Percentiles rank a stretch among this genome's conserved stretches.
Conservation (phyloP, 345 rosid species). For the Euphorbia pulcherrima region DNA sequence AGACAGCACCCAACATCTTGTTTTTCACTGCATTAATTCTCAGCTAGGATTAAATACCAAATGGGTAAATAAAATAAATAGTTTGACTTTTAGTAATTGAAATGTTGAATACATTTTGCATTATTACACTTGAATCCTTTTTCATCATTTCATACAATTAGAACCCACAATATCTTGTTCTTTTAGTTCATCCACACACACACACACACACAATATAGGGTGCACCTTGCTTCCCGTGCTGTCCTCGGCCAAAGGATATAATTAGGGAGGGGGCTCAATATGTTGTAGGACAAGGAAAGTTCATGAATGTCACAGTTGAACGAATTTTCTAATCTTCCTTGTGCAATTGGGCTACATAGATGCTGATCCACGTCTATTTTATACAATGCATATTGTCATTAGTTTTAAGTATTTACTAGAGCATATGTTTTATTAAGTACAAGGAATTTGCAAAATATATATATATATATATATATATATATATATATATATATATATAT, state of each 20-base stretch:
- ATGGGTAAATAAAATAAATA: too few species aligned
- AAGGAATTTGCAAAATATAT: too few species aligned
- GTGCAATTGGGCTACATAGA: neutral
- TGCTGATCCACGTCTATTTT: neutral
- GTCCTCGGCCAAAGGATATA: neutral
- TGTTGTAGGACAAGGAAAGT: neutral
- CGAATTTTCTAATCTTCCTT: too few species aligned
- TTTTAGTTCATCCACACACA: neutral
- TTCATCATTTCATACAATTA: neutral
- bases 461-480: too few species aligned
- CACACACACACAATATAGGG: neutral
- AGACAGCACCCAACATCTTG: neutral
- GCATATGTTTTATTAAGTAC: too few species aligned
- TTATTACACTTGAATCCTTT: neutral
- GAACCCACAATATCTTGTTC: neutral
- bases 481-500: too few species aligned
- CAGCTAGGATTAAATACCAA: neutral
- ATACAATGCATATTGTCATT: neutral
- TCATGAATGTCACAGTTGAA: neutral
- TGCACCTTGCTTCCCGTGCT: neutral
- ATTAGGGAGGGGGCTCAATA: too few species aligned
- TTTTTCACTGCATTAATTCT: neutral
- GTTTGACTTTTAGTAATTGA: too few species aligned
- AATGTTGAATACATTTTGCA: neutral
- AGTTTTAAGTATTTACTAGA: neutral